Percentiles rank a stretch among this genome's conserved stretches.
phyloP scores from a whole-genome alignment of 129 eudicot genomes.

The Smallanthus sonchifolius region DNA sequence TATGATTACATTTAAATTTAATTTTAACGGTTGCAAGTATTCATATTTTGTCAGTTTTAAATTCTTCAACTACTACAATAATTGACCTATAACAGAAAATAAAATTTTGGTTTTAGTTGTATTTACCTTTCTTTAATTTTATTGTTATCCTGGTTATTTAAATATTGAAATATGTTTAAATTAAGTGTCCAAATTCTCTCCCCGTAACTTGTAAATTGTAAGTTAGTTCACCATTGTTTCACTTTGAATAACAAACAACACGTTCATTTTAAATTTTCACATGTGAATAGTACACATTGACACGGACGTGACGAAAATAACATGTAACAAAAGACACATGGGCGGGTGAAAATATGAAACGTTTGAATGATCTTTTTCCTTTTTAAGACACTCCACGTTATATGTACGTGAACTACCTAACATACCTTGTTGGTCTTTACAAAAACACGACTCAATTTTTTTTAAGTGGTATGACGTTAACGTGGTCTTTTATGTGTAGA shows the following conservation, averaged over 20 bases:
- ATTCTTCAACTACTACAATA: too few species aligned
- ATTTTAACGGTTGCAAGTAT: too few species aligned
- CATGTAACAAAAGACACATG: constrained; percentile 22
- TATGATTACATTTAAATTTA: too few species aligned
- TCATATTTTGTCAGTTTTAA: too few species aligned
- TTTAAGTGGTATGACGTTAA: neutral
- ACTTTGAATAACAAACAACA: neutral
- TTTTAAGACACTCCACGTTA: constrained; percentile 3
- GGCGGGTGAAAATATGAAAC: neutral
- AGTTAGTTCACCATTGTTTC: neutral
- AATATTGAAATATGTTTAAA: neutral
- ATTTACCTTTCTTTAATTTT: too few species aligned
- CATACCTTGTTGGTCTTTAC: neutral
- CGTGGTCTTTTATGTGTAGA: neutral
- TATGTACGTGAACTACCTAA: neutral
- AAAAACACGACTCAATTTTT: neutral
- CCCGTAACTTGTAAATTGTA: neutral
- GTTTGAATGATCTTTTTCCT: neutral
- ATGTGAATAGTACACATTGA: neutral
- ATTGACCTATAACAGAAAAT: too few species aligned
- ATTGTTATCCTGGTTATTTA: too few species aligned
- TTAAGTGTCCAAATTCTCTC: neutral
- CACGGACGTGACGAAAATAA: constrained; percentile 1
- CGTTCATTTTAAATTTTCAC: neutral
- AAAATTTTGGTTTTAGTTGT: too few species aligned